These are phyloP conservation scores for Aspergillus clavatus DNA, from an alignment of 2,329 filamentous ascomycete genomes.

Conservation along the genomic window DNA sequence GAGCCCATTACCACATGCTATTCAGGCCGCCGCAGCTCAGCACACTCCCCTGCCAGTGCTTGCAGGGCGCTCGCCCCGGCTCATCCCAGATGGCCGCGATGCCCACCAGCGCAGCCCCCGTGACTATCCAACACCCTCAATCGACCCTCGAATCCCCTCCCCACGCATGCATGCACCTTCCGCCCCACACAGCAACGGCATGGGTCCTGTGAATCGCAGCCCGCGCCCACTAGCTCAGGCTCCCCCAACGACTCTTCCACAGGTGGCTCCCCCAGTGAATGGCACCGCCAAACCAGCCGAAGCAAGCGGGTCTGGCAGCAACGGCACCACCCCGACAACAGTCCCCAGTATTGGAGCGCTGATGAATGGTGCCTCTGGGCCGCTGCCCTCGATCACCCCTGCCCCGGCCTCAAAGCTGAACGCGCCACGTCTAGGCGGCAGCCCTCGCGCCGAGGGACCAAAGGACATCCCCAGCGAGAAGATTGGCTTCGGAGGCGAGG, in stretches of 20 bases:
- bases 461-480: constrained; percentile 55
- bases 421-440: constrained; percentile 2
- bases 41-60: constrained; percentile 18
- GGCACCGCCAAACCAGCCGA: constrained; percentile 21
- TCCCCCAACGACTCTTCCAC: constrained; percentile 14
- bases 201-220: constrained; percentile 16
- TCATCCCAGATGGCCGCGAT: constrained; percentile 23
- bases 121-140: constrained; percentile 25
- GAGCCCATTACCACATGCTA: constrained; percentile 21
- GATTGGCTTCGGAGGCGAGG: constrained; percentile 55
- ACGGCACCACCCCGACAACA: constrained; percentile 23
- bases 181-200: constrained; percentile 19
- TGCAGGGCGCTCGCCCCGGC: constrained; percentile 25
- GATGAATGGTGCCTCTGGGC: constrained; percentile 35
- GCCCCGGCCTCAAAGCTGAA: constrained; percentile 10
- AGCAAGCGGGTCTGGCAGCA: constrained; percentile 20
- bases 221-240: constrained; percentile 26
- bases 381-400: constrained; percentile 22
- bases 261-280: constrained; percentile 15
- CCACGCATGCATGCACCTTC: constrained; percentile 26
- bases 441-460: constrained; percentile 36
- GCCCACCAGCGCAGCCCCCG: constrained; percentile 27
- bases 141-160: constrained; percentile 32
- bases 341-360: constrained; percentile 53
- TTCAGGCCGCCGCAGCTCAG: constrained; percentile 18